Base-by-base conservation (phyloP, 306 rosid species). In the Quercus suber region DNA sequence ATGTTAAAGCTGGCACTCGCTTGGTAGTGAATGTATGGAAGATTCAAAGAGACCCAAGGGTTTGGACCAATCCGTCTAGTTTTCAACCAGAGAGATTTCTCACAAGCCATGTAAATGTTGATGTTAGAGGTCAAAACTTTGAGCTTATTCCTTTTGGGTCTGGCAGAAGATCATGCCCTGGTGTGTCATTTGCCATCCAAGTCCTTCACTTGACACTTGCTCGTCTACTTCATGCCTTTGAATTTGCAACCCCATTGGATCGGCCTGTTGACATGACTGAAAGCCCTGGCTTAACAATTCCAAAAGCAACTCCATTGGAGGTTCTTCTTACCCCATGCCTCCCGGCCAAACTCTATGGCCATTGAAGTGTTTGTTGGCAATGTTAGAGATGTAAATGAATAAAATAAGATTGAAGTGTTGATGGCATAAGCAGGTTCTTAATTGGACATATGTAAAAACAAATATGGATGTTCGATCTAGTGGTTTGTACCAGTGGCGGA, bases 111-210 rank as follows among this genome's bases (percentile, higher is more conserved):
- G 58, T 71, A 5, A 5, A 74, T 6, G 73, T 83, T 15, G 96
- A 91, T 57, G 49, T 86, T 30, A 82, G 75, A 76, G 92, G 93
- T 3, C 93, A 83, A 52, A 73, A 86, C 65, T 87, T 82, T 19
- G 90, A 87, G 41, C 79, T 88, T 12, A 84, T 89, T 41, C 93
- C 93, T 2, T 90, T 91, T 74, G 96, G 96, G 1, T 82, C 76
- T 2, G 93, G 91, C 1, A 76, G 93, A 79, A 33, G 91, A 71
- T 76, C 83, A 1, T 89, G 93, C 74, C 91, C 89, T 5, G 91
- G 92, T 52, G 56, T 82, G 30, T 87, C 91, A 0, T 83, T 89
- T 78, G 93, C 91, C 5, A 81, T 87, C 49, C 86, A 80, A 75
- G 83, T 89, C 3, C 81, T 90, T 56, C 88, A 81, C 76, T 53